Conservation (phyloP, 768 basidiomycete species). For the Hebeloma cylindrosporum region DNA sequence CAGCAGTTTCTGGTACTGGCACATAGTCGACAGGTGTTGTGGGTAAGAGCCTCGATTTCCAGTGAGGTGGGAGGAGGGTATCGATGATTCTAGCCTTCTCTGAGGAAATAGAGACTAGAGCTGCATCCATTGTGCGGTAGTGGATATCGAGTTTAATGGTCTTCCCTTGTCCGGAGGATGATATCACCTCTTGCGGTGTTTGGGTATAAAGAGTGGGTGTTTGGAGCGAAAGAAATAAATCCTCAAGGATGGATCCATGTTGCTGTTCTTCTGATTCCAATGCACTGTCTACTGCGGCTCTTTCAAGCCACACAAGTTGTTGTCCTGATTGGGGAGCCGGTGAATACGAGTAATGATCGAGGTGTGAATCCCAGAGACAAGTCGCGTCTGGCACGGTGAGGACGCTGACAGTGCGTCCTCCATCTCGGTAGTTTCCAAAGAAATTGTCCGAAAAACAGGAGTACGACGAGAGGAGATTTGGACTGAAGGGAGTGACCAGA, state of each 20-base stretch:
- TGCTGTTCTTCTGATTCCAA: slow-evolving; percentile 26
- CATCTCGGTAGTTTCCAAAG: slow-evolving; percentile 56
- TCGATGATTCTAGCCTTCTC: slow-evolving; percentile 50
- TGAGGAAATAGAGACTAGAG: slow-evolving; percentile 49
- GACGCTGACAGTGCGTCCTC: slow-evolving; percentile 40
- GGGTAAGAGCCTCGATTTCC: slow-evolving; percentile 69
- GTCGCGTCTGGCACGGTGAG: slow-evolving; percentile 34
- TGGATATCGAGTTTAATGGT: slow-evolving; percentile 36
- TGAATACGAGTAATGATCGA: slow-evolving; percentile 26
- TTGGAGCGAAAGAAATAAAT: slow-evolving; percentile 17
- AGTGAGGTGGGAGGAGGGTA: slow-evolving; percentile 65
- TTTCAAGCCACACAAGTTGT: slow-evolving; percentile 63
- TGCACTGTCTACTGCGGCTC: slow-evolving; percentile 48
- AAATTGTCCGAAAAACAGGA: slow-evolving; percentile 52
- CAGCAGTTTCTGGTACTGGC: slow-evolving; percentile 57
- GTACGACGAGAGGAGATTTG: slow-evolving; percentile 34
- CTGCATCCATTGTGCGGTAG: slow-evolving; percentile 42
- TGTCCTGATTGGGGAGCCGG: slow-evolving; percentile 19
- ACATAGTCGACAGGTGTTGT: slow-evolving; percentile 43
- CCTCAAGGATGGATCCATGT: slow-evolving; percentile 10
- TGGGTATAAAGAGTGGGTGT: slow-evolving; percentile 1
- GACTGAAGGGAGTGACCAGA: slow-evolving; percentile 47
- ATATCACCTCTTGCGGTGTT: slow-evolving; percentile 23
- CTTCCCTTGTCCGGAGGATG: slow-evolving; percentile 1
- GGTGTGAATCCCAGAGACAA: slow-evolving; percentile 37